Evolutionary conservation across 2,329 filamentous ascomycete genomes (phyloP).

Genomic region (Neopestalotiopsis sp.): DNA sequence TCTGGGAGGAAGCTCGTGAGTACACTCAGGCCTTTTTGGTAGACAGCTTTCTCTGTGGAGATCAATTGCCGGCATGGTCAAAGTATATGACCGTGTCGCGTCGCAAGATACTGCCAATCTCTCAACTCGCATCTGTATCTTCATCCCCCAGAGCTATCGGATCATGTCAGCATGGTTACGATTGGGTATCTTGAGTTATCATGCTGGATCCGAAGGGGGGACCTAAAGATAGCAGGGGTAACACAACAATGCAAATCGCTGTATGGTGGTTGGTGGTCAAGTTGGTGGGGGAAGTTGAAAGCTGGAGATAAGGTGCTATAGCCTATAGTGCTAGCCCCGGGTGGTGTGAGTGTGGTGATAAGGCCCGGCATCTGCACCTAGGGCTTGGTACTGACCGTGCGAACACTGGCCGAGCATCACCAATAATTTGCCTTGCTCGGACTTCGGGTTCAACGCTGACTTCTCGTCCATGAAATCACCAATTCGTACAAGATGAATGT

Average conservation of each 20-base stretch:
- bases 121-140: background rate
- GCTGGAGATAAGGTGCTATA: background rate
- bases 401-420: background rate
- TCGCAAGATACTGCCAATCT: background rate
- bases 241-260: slow-evolving; percentile 1
- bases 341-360: background rate
- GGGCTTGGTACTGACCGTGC: background rate
- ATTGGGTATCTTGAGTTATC: background rate
- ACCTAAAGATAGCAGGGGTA: background rate
- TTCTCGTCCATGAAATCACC: background rate
- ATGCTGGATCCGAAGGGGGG: background rate
- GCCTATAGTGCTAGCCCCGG: background rate
- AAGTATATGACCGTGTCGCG: background rate
- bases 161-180: background rate
- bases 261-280: background rate
- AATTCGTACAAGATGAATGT: slow-evolving; percentile 17
- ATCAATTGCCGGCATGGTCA: background rate
- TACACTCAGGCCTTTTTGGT: background rate
- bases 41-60: background rate
- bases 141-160: background rate
- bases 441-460: background rate
- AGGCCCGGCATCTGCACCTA: background rate
- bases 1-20: background rate
- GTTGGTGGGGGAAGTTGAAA: background rate
- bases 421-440: background rate